phyloP scores from a whole-genome alignment of 2,329 filamentous ascomycete genomes.

The Pyrenochaeta sp. region DNA sequence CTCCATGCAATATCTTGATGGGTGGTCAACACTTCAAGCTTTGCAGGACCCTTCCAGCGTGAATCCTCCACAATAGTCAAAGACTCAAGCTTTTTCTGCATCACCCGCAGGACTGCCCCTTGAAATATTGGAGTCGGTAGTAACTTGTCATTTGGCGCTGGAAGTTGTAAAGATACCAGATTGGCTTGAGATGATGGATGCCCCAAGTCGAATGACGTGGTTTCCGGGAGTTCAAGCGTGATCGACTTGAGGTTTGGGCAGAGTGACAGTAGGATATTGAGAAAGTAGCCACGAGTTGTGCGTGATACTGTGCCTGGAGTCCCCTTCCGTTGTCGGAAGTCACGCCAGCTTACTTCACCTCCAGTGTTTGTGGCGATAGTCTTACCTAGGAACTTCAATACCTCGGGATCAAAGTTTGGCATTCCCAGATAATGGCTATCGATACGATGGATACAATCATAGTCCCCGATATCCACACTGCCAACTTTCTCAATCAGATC shows the following conservation, averaged over 20 bases:
- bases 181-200: constrained; percentile 1
- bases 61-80: constrained; percentile 18
- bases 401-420: background rate
- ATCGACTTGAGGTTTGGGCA: constrained; percentile 23
- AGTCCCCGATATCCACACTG: constrained; percentile 22
- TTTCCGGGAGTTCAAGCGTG: constrained; percentile 14
- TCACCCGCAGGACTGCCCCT: constrained; percentile 6
- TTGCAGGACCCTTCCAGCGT: constrained; percentile 15
- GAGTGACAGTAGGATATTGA: constrained; percentile 16
- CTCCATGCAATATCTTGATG: constrained; percentile 10
- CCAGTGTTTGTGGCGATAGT: constrained; percentile 5
- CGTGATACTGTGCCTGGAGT: constrained; percentile 5
- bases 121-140: constrained; percentile 12
- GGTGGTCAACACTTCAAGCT: constrained; percentile 12
- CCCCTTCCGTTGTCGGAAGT: background rate
- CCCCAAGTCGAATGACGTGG: background rate
- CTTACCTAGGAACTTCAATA: constrained; percentile 1
- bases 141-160: constrained; percentile 6
- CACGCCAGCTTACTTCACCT: background rate
- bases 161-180: background rate
- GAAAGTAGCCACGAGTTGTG: constrained; percentile 10
- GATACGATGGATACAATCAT: constrained; percentile 2
- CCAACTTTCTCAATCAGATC: constrained; percentile 17
- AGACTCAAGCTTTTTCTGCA: constrained; percentile 13
- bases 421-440: constrained; percentile 1